Conservation (phyloP, 169 alveolate genomes). For the Babesia ovata region DNA sequence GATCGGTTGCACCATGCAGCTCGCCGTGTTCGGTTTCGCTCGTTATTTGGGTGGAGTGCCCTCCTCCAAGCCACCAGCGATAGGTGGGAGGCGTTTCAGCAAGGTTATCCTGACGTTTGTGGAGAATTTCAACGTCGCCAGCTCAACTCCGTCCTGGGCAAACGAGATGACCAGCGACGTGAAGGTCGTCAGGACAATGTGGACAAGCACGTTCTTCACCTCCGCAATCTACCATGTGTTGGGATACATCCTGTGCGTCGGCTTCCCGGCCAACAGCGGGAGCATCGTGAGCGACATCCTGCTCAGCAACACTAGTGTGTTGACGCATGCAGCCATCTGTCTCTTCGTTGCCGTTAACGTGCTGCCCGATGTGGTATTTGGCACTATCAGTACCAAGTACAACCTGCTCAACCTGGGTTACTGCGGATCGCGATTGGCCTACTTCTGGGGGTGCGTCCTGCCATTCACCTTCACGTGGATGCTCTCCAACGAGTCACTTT, state of each 20-base stretch:
- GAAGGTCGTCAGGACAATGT: constrained; percentile 67
- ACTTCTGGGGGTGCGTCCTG: constrained; percentile 69
- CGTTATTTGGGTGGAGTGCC: constrained; percentile 25
- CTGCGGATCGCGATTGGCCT: constrained; percentile 58
- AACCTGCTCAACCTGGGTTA: constrained; percentile 77
- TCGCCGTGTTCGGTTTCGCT: constrained; percentile 38
- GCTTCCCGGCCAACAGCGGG: constrained; percentile 35
- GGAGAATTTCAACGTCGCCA: constrained; percentile 73
- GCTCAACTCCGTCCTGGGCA: constrained; percentile 80
- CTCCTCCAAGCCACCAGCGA: constrained; percentile 51
- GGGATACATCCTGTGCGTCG: constrained; percentile 59
- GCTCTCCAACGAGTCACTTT: constrained; percentile 66
- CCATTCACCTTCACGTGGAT: constrained; percentile 76
- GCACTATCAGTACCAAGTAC: constrained; percentile 73
- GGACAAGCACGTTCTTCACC: constrained; percentile 70
- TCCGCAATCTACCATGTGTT: constrained; percentile 65
- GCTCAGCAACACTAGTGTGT: constrained; percentile 65
- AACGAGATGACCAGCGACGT: constrained; percentile 78
- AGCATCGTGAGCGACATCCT: constrained; percentile 32
- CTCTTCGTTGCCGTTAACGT: constrained; percentile 71
- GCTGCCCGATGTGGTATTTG: constrained; percentile 75
- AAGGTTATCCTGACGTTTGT: constrained; percentile 64
- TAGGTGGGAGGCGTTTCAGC: constrained; percentile 51
- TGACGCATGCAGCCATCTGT: constrained; percentile 57
- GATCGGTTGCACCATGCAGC: constrained; percentile 59